Evolutionary conservation across 805 yeast species (phyloP).

Genomic region (Candida quercuum): DNA sequence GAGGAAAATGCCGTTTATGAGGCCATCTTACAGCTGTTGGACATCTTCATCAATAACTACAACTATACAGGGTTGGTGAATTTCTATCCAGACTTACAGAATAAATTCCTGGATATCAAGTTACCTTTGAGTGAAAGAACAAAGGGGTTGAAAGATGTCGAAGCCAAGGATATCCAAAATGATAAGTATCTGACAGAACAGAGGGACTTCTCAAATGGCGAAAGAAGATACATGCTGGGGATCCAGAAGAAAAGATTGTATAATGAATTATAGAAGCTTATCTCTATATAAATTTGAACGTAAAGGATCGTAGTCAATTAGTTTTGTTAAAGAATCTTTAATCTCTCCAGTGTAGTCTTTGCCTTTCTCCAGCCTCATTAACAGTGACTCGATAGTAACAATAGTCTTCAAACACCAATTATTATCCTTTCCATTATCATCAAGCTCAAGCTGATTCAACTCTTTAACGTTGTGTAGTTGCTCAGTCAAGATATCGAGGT

Average conservation of each 20-base stretch:
- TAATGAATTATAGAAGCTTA: slow-evolving; percentile 25
- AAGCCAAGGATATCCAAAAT: slow-evolving; percentile 26
- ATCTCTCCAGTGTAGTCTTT: slow-evolving; percentile 25
- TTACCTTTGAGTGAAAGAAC: slow-evolving; percentile 36
- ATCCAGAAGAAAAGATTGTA: slow-evolving; percentile 42
- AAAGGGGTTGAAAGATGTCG: slow-evolving; percentile 23
- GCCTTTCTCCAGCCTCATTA: slow-evolving; percentile 15
- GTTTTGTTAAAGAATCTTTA: slow-evolving; percentile 31
- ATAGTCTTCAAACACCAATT: slow-evolving; percentile 72
- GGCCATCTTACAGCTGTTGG: slow-evolving; percentile 52
- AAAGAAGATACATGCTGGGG: slow-evolving; percentile 48
- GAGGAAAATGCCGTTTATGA: slow-evolving; percentile 31
- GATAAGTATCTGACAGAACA: slow-evolving; percentile 38
- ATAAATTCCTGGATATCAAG: slow-evolving; percentile 36
- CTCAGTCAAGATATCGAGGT: slow-evolving; percentile 33
- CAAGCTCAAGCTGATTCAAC: slow-evolving; percentile 67
- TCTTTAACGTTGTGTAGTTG: slow-evolving; percentile 50
- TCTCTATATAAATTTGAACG: slow-evolving; percentile 55
- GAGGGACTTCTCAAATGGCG: slow-evolving; percentile 34
- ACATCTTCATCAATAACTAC: slow-evolving; percentile 55
- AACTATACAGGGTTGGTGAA: slow-evolving; percentile 44
- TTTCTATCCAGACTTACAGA: slow-evolving; percentile 28
- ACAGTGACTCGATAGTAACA: slow-evolving; percentile 37
- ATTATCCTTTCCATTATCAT: slow-evolving; percentile 57
- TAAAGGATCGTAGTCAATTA: slow-evolving; percentile 58